Base-by-base conservation (phyloP, 306 rosid species). In the Prunus kanzakura region DNA sequence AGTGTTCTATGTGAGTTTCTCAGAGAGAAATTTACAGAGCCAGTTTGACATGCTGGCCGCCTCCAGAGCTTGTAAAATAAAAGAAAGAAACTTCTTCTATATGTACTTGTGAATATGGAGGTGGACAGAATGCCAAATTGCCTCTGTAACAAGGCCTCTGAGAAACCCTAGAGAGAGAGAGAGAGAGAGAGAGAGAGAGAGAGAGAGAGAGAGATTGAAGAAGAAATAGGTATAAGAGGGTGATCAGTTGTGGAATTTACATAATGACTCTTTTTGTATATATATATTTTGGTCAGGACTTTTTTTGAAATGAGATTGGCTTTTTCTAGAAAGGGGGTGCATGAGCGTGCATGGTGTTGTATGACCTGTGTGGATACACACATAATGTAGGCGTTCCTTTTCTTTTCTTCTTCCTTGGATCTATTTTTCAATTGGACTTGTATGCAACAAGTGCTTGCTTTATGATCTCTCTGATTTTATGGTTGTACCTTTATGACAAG, bases 81-180 rank as follows among this genome's bases (percentile, higher is more conserved):
- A 5, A 52, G n/a, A 52, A 52, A 16, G 7, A 14, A 6, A 15
- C 16, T 16, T 5, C 6, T 6, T 4, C 20, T 25, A 9, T 20
- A 3, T 1, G 62, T 54, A 18, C 58, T 15, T 1, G 57, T 22
- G 60, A 25, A 2, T 8, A 49, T 23, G 90, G 92, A 90, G 96
- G 92, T 75, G 92, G 96, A 88, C 96, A 90, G 92, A 86, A 90
- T 90, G 96, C 92, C 96, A 90, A 90, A 90, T 67, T 78, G 77
- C 80, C 88, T 81, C 75, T 86, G 91, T 85, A 87, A 89, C 81
- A 82, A 87, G 78, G 77, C 84, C 83, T 62, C 91, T 87, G 90
- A 87, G 75, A 82, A 89, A 84, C 91, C 93, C 86, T 75, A 83
- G 86, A 80, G 88, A 80, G 64, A 79, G 15, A 55, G 45, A 64